These are phyloP conservation scores for Osmanthus fragrans DNA, from an alignment of 257 asterid species.

Conservation along the genomic window DNA sequence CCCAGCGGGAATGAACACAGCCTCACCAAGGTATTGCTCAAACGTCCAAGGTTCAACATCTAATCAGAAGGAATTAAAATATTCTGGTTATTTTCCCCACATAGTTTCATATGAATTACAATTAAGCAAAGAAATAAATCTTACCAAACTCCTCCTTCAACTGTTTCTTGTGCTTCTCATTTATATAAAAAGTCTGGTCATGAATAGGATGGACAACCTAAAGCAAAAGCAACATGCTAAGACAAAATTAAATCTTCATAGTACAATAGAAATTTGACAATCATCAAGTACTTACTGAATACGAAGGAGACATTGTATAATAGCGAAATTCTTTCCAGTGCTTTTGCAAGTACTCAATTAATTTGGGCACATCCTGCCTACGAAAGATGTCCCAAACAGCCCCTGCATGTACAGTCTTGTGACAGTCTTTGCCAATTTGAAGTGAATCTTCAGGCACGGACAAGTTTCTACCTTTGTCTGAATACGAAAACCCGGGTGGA, in stretches of 20 bases:
- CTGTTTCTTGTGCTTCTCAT: constrained; percentile 44
- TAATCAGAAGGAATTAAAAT: constrained; percentile 8
- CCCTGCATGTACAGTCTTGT: constrained; percentile 28
- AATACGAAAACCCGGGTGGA: not conserved
- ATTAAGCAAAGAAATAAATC: constrained; percentile 1
- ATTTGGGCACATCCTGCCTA: constrained; percentile 50
- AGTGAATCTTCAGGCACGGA: constrained; percentile 8
- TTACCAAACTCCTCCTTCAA: constrained; percentile 49
- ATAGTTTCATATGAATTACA: not conserved
- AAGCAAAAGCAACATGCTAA: constrained; percentile 11
- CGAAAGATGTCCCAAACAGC: constrained; percentile 59
- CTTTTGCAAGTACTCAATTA: constrained; percentile 40
- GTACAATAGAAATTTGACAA: not conserved
- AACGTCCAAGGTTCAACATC: constrained; percentile 55
- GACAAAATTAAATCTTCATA: not conserved
- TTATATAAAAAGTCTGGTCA: constrained; percentile 47
- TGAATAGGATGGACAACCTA: constrained; percentile 55
- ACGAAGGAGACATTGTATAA: constrained; percentile 29
- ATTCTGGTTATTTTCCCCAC: not conserved
- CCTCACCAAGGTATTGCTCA: constrained; percentile 49
- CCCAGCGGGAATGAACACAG: constrained; percentile 54
- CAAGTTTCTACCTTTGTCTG: not conserved
- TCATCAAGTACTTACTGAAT: constrained; percentile 29
- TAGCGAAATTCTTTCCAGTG: constrained; percentile 44
- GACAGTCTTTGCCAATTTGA: constrained; percentile 17